Evolutionary conservation across 2,329 filamentous ascomycete genomes (phyloP), one percentile per base, ranked within the genome.

Genomic region (Dactylonectria estremocensis): DNA sequence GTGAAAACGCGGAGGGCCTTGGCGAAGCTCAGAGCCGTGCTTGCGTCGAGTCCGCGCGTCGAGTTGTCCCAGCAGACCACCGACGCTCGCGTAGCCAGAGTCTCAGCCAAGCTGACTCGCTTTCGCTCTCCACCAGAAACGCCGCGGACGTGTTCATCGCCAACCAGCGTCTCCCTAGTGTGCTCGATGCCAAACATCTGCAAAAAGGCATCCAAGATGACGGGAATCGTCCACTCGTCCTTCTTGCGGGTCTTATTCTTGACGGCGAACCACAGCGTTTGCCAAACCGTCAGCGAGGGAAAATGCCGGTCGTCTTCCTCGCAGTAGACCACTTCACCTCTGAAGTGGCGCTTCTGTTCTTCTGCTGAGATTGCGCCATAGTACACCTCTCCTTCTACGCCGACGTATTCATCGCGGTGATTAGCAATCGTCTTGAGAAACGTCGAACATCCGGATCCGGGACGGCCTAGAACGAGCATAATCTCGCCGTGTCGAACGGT

Each of bases 61-160:
- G 82, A 2, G 90, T 93, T 3, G 86, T 88, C 76, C 93, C 92
- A 74, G 93, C 91, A 89, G 89, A 92, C 73, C 86, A 90, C 14
- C 83, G 67, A 79, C 70, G 67, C 74, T 7, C 59, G 49, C 14
- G 68, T 77, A 5, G 80, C 82, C 13, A 90, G 84, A 2, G 89
- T 90, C 77, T 93, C 91, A 2, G 90, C 91, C 68, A 93, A 90
- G 50, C 88, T 90, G 5, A 94, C 91, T 78, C 92, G 89, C 80
- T 94, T 93, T 63, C 88, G 83, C 74, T 91, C 89, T 55, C 89
- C 89, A 40, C 89, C 89, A 46, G 84, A 87, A 1, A 91, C 84
- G 22, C 79, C 79, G 13, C 89, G 86, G 13, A 91, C 84, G 22
- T 89, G 85, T 64, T 91, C 89, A 67, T 91, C 87, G 2, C 90